Evolutionary conservation across 805 yeast species (phyloP).

Genomic region (Tetrapisispora phaffii): DNA sequence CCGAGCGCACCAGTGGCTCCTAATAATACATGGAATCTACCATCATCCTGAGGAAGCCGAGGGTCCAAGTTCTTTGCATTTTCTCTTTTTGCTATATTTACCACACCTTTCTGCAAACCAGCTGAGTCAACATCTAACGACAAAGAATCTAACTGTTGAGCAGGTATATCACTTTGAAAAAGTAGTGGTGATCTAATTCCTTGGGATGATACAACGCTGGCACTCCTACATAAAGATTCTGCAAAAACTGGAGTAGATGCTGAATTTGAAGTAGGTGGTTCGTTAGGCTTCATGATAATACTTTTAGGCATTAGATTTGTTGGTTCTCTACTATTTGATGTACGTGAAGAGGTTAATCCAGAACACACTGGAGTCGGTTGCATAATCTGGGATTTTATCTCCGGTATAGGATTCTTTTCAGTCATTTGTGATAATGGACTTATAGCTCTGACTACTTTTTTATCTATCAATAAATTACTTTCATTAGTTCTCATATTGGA

Average conservation of each 20-base stretch:
- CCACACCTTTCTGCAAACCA: not conserved
- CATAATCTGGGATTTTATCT: not conserved
- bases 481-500: not conserved
- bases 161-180: not conserved
- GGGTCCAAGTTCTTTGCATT: conserved; percentile 46
- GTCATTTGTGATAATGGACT: not conserved
- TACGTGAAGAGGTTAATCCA: not conserved
- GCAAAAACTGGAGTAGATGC: conserved; percentile 1
- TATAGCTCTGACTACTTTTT: not conserved
- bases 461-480: not conserved
- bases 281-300: conserved; percentile 1
- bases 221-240: not conserved
- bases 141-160: not conserved
- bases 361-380: not conserved
- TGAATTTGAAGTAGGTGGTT: not conserved
- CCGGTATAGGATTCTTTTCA: not conserved
- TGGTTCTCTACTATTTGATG: not conserved
- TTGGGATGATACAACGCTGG: not conserved
- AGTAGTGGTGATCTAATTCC: not conserved
- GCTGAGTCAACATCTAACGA: not conserved
- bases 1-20: conserved; percentile 93
- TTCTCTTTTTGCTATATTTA: conserved; percentile 24
- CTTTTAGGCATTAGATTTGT: not conserved
- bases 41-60: conserved; percentile 69
- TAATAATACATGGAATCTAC: conserved; percentile 71